A percentile compares a stretch with the other conserved stretches of the same genome.
Conservation (phyloP, 345 rosid species). For the Laguncularia racemosa region DNA sequence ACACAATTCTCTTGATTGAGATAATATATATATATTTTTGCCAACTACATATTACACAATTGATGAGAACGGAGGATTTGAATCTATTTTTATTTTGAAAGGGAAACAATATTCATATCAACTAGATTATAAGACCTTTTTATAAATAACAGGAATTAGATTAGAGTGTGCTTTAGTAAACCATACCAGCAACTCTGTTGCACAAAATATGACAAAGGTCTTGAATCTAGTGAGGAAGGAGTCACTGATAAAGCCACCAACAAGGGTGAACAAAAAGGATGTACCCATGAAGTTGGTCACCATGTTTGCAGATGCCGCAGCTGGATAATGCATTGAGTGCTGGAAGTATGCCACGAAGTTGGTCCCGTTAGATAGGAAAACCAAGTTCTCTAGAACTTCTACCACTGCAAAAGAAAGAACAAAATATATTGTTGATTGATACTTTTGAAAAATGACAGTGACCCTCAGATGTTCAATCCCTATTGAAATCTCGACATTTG, state of each 20-base stretch:
- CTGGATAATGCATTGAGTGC: constrained; percentile 37
- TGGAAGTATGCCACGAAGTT: constrained; percentile 43
- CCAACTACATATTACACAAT: too few relatives aligned
- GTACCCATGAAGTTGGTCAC: constrained; percentile 64
- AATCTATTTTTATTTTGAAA: too few relatives aligned
- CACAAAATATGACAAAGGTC: constrained; percentile 31
- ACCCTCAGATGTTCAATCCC: too few relatives aligned
- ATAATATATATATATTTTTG: constrained; percentile 13
- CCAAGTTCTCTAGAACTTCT: constrained; percentile 63
- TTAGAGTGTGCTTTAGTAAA: too few relatives aligned
- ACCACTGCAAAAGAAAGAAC: constrained; percentile 24
- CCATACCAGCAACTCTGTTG: constrained; percentile 39
- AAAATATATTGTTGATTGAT: background rate
- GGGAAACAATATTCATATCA: too few relatives aligned
- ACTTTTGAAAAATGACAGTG: too few relatives aligned
- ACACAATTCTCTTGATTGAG: too few relatives aligned
- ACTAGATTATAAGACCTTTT: too few relatives aligned
- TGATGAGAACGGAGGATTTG: too few relatives aligned
- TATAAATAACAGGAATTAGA: too few relatives aligned
- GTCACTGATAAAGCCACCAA: constrained; percentile 55
- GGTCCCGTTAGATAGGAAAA: constrained; percentile 38
- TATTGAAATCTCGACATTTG: too few relatives aligned
- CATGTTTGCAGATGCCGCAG: constrained; percentile 49
- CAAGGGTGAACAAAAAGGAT: constrained; percentile 49
- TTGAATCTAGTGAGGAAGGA: constrained; percentile 44